Evolutionary conservation across 257 asterid genomes (phyloP), one percentile per base, ranked within the genome.

Genomic region (Lithospermum erythrorhizon): DNA sequence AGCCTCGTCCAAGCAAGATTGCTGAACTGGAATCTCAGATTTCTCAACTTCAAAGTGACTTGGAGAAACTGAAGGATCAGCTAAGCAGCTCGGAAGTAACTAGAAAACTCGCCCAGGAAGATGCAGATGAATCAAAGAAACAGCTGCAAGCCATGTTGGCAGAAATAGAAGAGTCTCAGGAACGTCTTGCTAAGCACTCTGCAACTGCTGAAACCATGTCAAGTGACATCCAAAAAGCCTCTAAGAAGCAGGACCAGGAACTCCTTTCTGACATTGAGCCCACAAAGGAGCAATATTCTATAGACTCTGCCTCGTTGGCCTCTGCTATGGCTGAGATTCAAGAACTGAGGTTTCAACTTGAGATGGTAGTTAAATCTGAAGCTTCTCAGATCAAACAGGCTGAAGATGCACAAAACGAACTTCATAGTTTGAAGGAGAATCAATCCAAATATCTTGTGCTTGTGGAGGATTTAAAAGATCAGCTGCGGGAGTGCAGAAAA

Each of bases 31-130:
- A 93, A 79, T 64, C 69, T 37, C 89, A 83, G 78, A 70, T 93
- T 55, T 78, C 81, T 65, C 83, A 79, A 75, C 95, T 93, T 9
- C 88, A 89, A 77, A 78, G 78, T 67, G 97, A 93, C 68, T 90
- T 93, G 61, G 71, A 83, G 63, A 72, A 24, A 32, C 86, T 84
- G 18, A 86, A 82, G 79, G 90, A 83, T 66, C 87, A 81, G 52
- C 71, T 93, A 23, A 67, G 77, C 78, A 80, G 85, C 41, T 73
- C 97, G 0, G 96, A 93, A 78, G 80, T 79, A 22, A 70, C 64
- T 69, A 89, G 82, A 77, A 79, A 83, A 70, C 89, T 78, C 75
- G 94, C 89, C 5, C 75, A 73, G 68, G 70, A 78, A 72, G 94
- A 84, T 56, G 85, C 85, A 1, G 84, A 78, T 75, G 94, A 84